Conservation (phyloP, 202 grass and related monocot species). For the Eragrostis tef region DNA sequence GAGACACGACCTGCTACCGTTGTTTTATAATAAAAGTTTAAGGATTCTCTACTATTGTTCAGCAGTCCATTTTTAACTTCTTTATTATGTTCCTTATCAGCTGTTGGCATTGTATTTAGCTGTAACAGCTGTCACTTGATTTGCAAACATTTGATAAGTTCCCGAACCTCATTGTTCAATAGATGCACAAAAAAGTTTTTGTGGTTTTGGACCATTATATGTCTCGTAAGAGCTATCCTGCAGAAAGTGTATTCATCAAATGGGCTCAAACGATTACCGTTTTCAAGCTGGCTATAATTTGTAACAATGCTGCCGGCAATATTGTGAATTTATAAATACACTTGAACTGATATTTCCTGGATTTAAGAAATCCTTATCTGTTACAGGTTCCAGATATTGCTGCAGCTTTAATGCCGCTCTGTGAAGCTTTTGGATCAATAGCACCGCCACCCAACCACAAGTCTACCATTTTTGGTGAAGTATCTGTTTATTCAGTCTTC, state of each 20-base stretch:
- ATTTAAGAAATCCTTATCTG: constrained; percentile 42
- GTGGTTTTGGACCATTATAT: not conserved
- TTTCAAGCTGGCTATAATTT: constrained; percentile 15
- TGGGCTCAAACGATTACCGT: not conserved
- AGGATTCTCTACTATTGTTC: constrained; percentile 14
- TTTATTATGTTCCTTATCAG: not conserved
- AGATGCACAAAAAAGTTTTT: constrained; percentile 11
- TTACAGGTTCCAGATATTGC: constrained; percentile 88
- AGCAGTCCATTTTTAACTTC: not conserved
- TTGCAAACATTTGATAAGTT: constrained; percentile 20
- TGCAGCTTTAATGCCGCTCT: constrained; percentile 86
- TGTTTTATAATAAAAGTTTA: constrained; percentile 10
- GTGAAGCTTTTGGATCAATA: constrained; percentile 87
- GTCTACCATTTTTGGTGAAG: constrained; percentile 61
- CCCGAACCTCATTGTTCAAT: constrained; percentile 5
- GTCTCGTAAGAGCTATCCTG: not conserved
- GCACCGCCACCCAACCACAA: constrained; percentile 73
- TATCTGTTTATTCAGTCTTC: constrained; percentile 82
- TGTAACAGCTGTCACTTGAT: not conserved
- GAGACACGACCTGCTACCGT: not conserved
- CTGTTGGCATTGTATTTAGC: constrained; percentile 1
- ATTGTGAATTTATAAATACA: not conserved
- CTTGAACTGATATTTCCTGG: constrained; percentile 1
- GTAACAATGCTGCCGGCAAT: constrained; percentile 5
- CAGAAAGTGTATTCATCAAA: constrained; percentile 20